Conservation (phyloP, 495 filamentous ascomycete species). For the Daldinia loculata region DNA sequence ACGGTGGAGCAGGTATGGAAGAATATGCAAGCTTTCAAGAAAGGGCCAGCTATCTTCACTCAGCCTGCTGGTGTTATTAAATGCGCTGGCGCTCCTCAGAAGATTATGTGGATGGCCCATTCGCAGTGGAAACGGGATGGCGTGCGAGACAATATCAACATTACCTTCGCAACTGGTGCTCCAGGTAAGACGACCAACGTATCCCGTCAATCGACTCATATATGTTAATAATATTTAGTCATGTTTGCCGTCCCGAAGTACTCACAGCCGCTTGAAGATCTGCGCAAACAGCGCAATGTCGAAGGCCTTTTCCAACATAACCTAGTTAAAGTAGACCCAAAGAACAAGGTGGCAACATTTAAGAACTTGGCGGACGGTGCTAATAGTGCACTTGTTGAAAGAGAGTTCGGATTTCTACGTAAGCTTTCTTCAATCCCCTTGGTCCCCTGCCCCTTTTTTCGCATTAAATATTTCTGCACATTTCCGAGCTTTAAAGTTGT, state of each 20-base stretch:
- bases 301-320: constrained; percentile 74
- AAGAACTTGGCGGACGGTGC: constrained; percentile 41
- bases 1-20: constrained; percentile 65
- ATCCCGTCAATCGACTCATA: background rate
- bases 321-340: constrained; percentile 65
- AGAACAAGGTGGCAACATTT: constrained; percentile 46
- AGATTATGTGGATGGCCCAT: constrained; percentile 75
- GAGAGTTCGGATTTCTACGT: constrained; percentile 67
- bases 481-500: background rate
- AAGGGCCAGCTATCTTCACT: constrained; percentile 72
- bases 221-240: constrained; percentile 26
- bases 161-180: constrained; percentile 69
- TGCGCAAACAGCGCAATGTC: constrained; percentile 70
- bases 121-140: constrained; percentile 70
- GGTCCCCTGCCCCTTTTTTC: background rate
- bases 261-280: constrained; percentile 64
- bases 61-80: constrained; percentile 72
- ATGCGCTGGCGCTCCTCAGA: constrained; percentile 75
- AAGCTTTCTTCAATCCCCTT: background rate
- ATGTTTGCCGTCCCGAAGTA: constrained; percentile 81
- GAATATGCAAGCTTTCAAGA: constrained; percentile 62
- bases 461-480: background rate
- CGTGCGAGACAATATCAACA: constrained; percentile 67
- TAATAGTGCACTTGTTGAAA: constrained; percentile 52
- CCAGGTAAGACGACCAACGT: constrained; percentile 45